Base-by-base conservation (phyloP, 176 grass and related monocot species). In the Rhynchospora pubera region DNA sequence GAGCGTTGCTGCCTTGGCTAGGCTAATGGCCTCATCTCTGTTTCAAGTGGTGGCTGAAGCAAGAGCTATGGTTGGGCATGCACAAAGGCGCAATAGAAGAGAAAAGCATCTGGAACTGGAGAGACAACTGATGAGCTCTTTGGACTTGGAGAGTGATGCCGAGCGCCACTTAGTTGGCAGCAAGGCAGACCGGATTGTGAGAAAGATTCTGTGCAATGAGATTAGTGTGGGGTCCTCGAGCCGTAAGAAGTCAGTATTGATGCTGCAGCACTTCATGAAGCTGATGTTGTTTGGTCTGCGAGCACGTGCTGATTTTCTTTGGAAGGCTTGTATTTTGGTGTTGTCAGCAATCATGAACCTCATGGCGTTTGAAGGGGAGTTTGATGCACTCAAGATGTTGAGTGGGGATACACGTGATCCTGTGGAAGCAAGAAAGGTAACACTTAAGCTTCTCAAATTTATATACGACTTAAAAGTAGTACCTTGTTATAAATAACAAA, bases 281-380 rank as follows among this genome's bases (percentile, higher is more conserved):
- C 71, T 76, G 71, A 76, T 76, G 71, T 45, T 76, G 71, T 2
- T 76, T 1, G 71, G 71, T 76, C 16, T 76, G 71, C 46, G 71
- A 16, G 22, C 71, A 30, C 48, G 23, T 5, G 46, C 15, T 0
- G 71, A 76, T 53, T 76, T 76, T 22, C 46, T 76, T 14, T 76
- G 71, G 71, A 76, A 76, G 48, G 21, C 23, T 3, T 76, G 71
- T 53, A 23, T 76, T 76, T 26, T 53, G 47, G 48, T 76, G 71
- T 18, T 76, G 46, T 76, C 71, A 30, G 71, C 71, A 6, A 76
- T 76, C 71, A 50, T 76, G 71, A 52, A 76, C 45, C 45, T 76
- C 21, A 55, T 76, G 71, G 47, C 22, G 12, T 76, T 76, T 53
- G 71, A 76, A 76, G 71, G 71, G 71, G 71, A 76, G 2, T 76